Base-by-base conservation (phyloP, 768 basidiomycete genomes). In the Austroboletus eburneus region DNA sequence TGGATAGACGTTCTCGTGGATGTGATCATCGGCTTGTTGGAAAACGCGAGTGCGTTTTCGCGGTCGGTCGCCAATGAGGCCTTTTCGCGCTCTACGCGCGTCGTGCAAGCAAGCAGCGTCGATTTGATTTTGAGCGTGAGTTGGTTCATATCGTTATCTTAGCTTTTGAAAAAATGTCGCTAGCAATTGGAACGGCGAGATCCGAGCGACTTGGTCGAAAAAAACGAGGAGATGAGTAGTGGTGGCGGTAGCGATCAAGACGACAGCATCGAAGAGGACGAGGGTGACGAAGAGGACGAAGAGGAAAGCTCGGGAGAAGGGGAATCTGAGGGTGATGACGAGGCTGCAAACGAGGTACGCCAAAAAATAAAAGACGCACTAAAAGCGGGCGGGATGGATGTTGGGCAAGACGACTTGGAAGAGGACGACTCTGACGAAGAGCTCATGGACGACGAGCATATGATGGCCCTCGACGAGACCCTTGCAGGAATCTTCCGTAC, bases 391-490 rank as follows among this genome's bases (percentile, higher is more conserved):
- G 82, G 80, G 8, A 67, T 81, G 29, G 75, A 77, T 30, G 76
- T 76, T 17, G 77, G 72, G 2, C 74, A 77, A 14, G 57, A 78
- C 8, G 78, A 75, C 12, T 73, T 74, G 7, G 80, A 81, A 38
- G 80, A 74, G 30, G 80, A 74, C 29, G 75, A 72, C 4, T 63
- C 65, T 22, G 65, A 76, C 33, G 81, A 83, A 50, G 86, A 87
- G 39, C 69, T 84, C 23, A 85, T 95, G 84, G 88, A 96, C 61
- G 95, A 99, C 61, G 94, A 98, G 21, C 91, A 96, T 69, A 99
- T 99, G 95, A 83, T 98, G 76, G 87, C 87, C 27, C 80, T 98
- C 22, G 95, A 99, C 60, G 87, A 89, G 40, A 87, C 95, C 61
- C 80, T 99, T 6, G 91, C 89, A 4, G 80, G 84, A 42, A 83